A percentile compares a stretch with the other conserved stretches of the same genome.
Conservation (phyloP, 352 stramenopile genomes). For the Phytophthora melonis region DNA sequence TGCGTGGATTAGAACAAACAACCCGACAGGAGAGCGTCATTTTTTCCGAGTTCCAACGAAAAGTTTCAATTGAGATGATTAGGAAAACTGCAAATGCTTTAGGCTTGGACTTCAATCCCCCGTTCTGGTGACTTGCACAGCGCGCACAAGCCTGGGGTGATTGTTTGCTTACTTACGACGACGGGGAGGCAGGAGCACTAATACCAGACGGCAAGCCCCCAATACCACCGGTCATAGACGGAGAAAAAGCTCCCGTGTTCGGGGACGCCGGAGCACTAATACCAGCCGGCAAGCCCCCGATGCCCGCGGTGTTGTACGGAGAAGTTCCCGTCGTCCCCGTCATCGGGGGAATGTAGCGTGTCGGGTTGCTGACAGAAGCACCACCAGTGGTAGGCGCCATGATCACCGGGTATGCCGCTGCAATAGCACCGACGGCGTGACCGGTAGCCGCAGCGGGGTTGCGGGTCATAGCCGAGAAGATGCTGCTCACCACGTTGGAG, state of each 20-base stretch:
- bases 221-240: not conserved
- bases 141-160: too few relatives aligned
- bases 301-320: too few relatives aligned
- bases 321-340: not conserved
- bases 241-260: not conserved
- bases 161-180: not conserved
- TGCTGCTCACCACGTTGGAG: conserved; percentile 15
- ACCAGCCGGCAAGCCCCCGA: too few relatives aligned
- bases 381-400: not conserved
- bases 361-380: not conserved
- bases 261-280: not conserved
- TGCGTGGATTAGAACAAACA: too few relatives aligned
- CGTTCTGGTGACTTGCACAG: not conserved
- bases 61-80: not conserved
- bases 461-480: conserved; percentile 17
- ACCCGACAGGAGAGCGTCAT: not conserved
- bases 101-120: not conserved
- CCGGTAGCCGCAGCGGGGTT: conserved; percentile 13
- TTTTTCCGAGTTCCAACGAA: not conserved
- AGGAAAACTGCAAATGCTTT: not conserved
- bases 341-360: not conserved
- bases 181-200: not conserved
- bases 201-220: too few relatives aligned
- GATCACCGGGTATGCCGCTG: conserved; percentile 7
- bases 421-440: conserved; percentile 13